These are phyloP conservation scores for Zygoascus biomembranicola DNA, from an alignment of 805 yeast species.

Conservation along the genomic window DNA sequence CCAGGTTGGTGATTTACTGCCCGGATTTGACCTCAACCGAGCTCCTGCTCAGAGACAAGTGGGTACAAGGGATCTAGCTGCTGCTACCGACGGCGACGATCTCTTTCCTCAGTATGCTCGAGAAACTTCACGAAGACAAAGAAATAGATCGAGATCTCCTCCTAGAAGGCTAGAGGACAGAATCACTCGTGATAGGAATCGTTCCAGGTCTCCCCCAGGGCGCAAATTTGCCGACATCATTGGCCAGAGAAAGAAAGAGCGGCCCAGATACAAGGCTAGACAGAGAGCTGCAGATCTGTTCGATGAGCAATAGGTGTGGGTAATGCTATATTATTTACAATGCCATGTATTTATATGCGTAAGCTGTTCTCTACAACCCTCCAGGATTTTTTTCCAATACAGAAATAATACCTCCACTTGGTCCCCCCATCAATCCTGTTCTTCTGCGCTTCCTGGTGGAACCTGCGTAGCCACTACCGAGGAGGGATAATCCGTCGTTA, in stretches of 20 bases:
- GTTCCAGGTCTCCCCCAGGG: neutral
- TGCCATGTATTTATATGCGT: no score
- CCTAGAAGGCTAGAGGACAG: neutral
- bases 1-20: conserved; percentile 11
- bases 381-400: neutral
- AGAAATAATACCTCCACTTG: neutral
- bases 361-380: no score
- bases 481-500: neutral
- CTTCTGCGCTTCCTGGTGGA: neutral
- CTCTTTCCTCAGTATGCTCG: conserved; percentile 29
- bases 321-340: no score
- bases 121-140: conserved; percentile 8
- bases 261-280: neutral
- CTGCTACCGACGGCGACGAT: conserved; percentile 25
- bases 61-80: neutral
- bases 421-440: neutral
- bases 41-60: neutral
- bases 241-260: conserved; percentile 11
- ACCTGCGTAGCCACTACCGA: neutral
- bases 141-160: conserved; percentile 6
- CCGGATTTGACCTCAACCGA: neutral
- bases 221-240: conserved; percentile 2
- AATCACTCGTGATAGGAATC: neutral
- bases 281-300: neutral
- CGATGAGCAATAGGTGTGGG: neutral